Percentiles rank a stretch among this genome's conserved stretches.
Conservation (phyloP, 2,329 filamentous ascomycete species). For the Colletotrichum melonis region DNA sequence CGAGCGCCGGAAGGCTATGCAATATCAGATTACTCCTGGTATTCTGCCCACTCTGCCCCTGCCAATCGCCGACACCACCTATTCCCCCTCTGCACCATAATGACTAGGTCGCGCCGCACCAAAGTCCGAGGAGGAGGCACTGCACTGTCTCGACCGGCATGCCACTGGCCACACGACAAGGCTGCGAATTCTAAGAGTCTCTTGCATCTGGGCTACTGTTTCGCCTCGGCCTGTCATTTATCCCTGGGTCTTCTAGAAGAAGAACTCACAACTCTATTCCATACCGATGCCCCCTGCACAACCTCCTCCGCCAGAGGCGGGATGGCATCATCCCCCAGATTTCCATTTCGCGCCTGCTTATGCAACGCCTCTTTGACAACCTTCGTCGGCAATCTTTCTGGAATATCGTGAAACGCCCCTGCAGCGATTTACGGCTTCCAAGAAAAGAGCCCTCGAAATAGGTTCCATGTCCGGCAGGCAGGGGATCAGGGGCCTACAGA, state of each 20-base stretch:
- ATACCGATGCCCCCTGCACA: constrained; percentile 6
- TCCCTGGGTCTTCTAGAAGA: constrained; percentile 6
- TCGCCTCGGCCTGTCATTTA: constrained; percentile 19
- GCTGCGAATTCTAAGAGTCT: constrained; percentile 15
- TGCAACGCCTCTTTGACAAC: constrained; percentile 8
- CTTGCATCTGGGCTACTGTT: constrained; percentile 9
- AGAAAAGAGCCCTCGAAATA: not conserved
- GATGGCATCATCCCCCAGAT: constrained; percentile 35
- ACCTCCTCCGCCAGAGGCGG: constrained; percentile 16
- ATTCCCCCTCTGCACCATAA: not conserved
- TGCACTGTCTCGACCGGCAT: constrained; percentile 10
- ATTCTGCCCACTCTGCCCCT: constrained; percentile 12
- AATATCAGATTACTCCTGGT: constrained; percentile 8
- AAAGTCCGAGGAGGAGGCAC: constrained; percentile 16
- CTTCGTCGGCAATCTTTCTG: constrained; percentile 19
- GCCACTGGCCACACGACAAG: constrained; percentile 23
- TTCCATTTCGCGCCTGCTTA: constrained; percentile 15
- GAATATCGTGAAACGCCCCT: constrained; percentile 32
- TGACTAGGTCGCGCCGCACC: constrained; percentile 24
- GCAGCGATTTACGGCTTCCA: not conserved
- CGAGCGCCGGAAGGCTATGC: constrained; percentile 30
- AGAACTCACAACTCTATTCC: constrained; percentile 8
- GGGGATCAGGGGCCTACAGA: not conserved
- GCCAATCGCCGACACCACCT: not conserved
- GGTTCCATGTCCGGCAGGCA: not conserved